Conservation (phyloP, 805 yeast species). For the Wickerhamomyces canadensis region DNA sequence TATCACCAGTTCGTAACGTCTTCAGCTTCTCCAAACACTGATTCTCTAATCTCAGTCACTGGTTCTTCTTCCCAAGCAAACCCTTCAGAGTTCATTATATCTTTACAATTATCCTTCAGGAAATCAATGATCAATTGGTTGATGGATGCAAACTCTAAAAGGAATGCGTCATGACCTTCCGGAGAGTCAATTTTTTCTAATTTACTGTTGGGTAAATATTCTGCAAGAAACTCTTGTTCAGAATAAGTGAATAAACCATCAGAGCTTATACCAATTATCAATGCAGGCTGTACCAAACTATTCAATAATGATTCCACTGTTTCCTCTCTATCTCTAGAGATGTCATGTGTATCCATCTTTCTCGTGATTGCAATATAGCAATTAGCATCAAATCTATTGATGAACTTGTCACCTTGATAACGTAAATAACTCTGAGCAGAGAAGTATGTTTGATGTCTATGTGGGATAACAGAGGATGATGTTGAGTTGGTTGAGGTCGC, state of each 20-base stretch:
- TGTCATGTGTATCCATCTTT: slow-evolving; percentile 92
- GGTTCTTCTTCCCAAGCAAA: slow-evolving; percentile 40
- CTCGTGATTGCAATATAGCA: slow-evolving; percentile 93
- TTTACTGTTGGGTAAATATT: slow-evolving; percentile 60
- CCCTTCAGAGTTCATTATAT: slow-evolving; percentile 44
- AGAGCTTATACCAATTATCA: slow-evolving; percentile 83
- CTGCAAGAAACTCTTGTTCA: slow-evolving; percentile 83
- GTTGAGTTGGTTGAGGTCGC: slow-evolving; percentile 23
- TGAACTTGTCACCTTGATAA: slow-evolving; percentile 90
- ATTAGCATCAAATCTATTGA: slow-evolving; percentile 89
- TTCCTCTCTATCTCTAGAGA: slow-evolving; percentile 67
- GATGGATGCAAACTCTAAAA: slow-evolving; percentile 81
- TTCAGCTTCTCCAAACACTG: slow-evolving; percentile 91
- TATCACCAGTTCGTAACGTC: slow-evolving; percentile 85
- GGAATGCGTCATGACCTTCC: slow-evolving; percentile 97
- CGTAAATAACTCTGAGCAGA: slow-evolving; percentile 94
- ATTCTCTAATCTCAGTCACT: slow-evolving; percentile 42
- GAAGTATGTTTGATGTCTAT: slow-evolving; percentile 52
- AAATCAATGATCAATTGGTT: slow-evolving; percentile 67
- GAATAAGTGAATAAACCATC: slow-evolving; percentile 91
- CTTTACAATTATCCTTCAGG: slow-evolving; percentile 50
- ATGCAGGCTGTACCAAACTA: slow-evolving; percentile 64
- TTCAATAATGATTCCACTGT: slow-evolving; percentile 43
- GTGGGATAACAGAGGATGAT: slow-evolving; percentile 14
- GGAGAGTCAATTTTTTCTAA: slow-evolving; percentile 78